Conservation (phyloP, 371 early-diverging fungal species). For the Syncephalastrum sp. region DNA sequence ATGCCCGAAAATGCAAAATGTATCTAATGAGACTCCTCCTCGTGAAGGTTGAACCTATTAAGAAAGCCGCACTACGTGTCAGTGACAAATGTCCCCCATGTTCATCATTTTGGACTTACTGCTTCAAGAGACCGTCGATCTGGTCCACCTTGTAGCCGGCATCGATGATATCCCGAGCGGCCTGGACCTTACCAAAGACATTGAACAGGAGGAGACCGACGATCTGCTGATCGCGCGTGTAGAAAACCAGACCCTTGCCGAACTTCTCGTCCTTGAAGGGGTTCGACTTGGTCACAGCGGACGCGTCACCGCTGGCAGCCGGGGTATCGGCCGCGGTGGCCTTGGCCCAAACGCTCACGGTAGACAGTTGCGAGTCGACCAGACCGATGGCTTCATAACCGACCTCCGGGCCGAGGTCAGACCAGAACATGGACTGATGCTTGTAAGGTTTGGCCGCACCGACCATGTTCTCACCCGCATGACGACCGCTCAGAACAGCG, state of each 20-base stretch:
- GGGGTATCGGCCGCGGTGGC: constrained; percentile 52
- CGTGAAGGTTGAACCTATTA: constrained; percentile 13
- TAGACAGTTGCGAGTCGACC: constrained; percentile 64
- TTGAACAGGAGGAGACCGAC: constrained; percentile 73
- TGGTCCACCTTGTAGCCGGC: constrained; percentile 44
- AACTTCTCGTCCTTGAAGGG: constrained; percentile 46
- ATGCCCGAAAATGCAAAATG: too few species aligned
- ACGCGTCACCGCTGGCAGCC: constrained; percentile 34
- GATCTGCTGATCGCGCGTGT: constrained; percentile 62
- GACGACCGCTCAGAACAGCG: constrained; percentile 69
- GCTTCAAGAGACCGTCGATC: constrained; percentile 42
- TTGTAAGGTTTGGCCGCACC: constrained; percentile 62
- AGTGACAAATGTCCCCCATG: background rate
- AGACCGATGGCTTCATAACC: constrained; percentile 80
- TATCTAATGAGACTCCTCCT: constrained; percentile 10
- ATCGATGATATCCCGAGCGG: constrained; percentile 69
- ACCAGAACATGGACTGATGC: constrained; percentile 83
- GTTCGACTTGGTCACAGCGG: constrained; percentile 7
- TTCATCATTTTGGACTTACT: constrained; percentile 20
- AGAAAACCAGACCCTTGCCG: constrained; percentile 73
- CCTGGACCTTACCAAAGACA: constrained; percentile 66
- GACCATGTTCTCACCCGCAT: constrained; percentile 75
- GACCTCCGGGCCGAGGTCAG: constrained; percentile 72
- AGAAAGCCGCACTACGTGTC: background rate
- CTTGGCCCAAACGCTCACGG: constrained; percentile 76